phyloP scores from a whole-genome alignment of 1,284 basidiomycete species.

The Phylloporus sp. region DNA sequence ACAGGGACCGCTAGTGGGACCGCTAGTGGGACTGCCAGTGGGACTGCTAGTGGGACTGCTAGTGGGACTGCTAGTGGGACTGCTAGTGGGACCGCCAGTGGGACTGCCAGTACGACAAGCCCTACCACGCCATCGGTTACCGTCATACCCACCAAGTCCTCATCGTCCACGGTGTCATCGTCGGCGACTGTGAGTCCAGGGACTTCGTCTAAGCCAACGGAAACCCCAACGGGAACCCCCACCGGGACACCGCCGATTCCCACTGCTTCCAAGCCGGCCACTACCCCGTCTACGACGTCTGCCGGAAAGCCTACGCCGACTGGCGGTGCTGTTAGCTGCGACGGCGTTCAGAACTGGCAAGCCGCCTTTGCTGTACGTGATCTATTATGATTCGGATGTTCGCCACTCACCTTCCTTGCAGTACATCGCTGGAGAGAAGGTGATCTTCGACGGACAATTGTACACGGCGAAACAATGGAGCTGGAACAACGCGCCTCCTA shows the following conservation, averaged over 20 bases:
- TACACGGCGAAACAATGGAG: conserved; percentile 35
- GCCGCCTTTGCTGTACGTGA: conserved; percentile 25
- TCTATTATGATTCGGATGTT: too few species aligned
- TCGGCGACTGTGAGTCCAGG: too few species aligned
- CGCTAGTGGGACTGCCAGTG: too few species aligned
- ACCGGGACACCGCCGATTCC: background rate
- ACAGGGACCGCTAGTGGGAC: background rate
- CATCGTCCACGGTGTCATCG: background rate
- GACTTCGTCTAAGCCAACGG: too few species aligned
- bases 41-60: too few species aligned
- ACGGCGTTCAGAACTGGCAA: conserved; percentile 32
- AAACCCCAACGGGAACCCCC: too few species aligned
- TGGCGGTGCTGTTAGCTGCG: conserved; percentile 11
- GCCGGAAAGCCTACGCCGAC: background rate
- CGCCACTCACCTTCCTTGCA: conserved; percentile 5
- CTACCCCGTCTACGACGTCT: background rate
- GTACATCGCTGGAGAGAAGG: conserved; percentile 28
- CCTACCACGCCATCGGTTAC: too few species aligned
- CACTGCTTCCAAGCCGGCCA: too few species aligned
- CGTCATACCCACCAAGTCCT: background rate
- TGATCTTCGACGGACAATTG: conserved; percentile 26
- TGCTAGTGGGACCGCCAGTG: too few species aligned
- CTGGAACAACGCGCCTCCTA: conserved; percentile 24
- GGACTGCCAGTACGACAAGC: too few species aligned
- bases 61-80: too few species aligned